Evolutionary conservation across 192 early-diverging fungal species (phyloP), one percentile per base, ranked within the genome.

Genomic region (Chytriomyces hyalinus): DNA sequence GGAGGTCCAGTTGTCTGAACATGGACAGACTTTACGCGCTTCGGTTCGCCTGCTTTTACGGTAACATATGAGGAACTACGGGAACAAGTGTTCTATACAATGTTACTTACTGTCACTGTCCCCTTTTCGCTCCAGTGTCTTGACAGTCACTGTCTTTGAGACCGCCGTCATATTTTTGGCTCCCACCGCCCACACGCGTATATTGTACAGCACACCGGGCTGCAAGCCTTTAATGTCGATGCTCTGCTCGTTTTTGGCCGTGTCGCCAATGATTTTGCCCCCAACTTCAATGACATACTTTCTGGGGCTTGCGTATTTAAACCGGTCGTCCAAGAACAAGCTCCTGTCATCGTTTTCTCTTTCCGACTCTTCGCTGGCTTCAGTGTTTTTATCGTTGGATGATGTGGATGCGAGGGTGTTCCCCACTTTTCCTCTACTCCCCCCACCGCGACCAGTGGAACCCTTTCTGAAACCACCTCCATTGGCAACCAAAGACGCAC

Each of bases 171-270:
- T 66, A 28, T 80, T 75, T 43, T 77, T 65, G 46, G 75, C 64
- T 8, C 62, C 79, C 15, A 74, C 48, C 10, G 84, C 84, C 84
- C 84, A 85, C 2, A 85, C 81, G 6, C 84, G 75, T 5, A 85
- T 62, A 9, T 68, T 57, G 47, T 85, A 79, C 49, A 53, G 43
- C 13, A 49, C 64, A 44, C 47, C 75, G 47, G 61, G 69, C 43
- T 26, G 43, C 51, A 84, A 57, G 6, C 76, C 76, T 46, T 64
- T 76, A 22, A 85, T 49, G 28, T 76, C 73, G 20, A 70, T 67
- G 50, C 72, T 67, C 9, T 61, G 80, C 43, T 85, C 84, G n/a
- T 60, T 68, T 43, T 44, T 46, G 4, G 11, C 45, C 11, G 76
- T 61, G 64, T 85, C 80, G 8, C 83, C 83, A 66, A 85, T 72